Conservation (phyloP, 441 rosid species). For the Theobroma grandiflorum region DNA sequence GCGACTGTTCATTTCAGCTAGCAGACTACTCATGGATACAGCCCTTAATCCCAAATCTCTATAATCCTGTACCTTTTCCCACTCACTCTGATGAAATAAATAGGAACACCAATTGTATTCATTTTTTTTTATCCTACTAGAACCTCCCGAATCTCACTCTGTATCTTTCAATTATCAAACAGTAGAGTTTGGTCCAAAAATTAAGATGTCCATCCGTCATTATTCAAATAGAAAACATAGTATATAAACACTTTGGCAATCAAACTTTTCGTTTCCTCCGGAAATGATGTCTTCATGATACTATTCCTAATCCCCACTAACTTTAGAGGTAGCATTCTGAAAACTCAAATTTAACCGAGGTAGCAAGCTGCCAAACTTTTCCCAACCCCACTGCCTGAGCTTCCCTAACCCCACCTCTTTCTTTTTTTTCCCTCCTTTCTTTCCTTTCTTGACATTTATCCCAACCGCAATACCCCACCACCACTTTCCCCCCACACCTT, state of each 20-base stretch:
- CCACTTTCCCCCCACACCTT: not conserved
- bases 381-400: slow-evolving; percentile 17
- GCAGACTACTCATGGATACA: no score
- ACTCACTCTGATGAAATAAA: not conserved
- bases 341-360: slow-evolving; percentile 12
- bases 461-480: slow-evolving; percentile 20
- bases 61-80: no score
- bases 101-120: not conserved
- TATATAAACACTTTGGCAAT: not conserved
- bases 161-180: not conserved
- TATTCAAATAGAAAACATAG: not conserved
- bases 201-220: not conserved
- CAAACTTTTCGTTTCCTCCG: not conserved
- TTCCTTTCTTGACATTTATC: not conserved
- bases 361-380: slow-evolving; percentile 34
- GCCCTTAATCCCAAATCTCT: no score
- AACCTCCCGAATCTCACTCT: not conserved
- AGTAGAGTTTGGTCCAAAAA: not conserved
- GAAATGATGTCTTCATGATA: slow-evolving; percentile 39
- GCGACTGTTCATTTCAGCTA: no score
- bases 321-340: not conserved
- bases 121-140: not conserved
- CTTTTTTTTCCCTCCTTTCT: not conserved
- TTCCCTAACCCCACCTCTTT: slow-evolving; percentile 8
- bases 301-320: slow-evolving; percentile 29